phyloP scores from a whole-genome alignment of 192 early-diverging fungal species.

The Chytriomyces sp. region DNA sequence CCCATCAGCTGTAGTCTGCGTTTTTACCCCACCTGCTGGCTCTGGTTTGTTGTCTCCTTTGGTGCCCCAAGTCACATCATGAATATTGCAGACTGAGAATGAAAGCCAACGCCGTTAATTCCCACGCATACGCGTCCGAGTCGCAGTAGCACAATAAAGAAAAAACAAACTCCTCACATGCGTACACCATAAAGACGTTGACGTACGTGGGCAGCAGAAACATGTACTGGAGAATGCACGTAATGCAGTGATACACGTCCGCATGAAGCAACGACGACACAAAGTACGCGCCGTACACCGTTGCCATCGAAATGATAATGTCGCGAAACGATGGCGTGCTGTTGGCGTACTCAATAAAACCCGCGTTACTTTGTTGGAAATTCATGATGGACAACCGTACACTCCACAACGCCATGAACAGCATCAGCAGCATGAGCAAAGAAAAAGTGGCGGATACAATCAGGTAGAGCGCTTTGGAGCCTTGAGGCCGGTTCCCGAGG shows the following conservation, averaged over 20 bases:
- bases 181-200: slow-evolving; percentile 88
- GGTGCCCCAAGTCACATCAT: slow-evolving; percentile 96
- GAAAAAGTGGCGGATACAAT: slow-evolving; percentile 80
- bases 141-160: neutral
- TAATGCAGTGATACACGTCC: slow-evolving; percentile 49
- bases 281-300: slow-evolving; percentile 34
- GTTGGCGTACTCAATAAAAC: slow-evolving; percentile 6
- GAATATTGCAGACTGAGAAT: slow-evolving; percentile 72
- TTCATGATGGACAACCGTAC: slow-evolving; percentile 28
- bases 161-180: slow-evolving; percentile 44
- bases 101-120: neutral
- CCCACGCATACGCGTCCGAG: neutral
- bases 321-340: slow-evolving; percentile 14
- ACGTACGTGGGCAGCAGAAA: slow-evolving; percentile 78
- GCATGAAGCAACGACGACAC: slow-evolving; percentile 3
- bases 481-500: slow-evolving; percentile 63
- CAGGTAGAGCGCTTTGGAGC: slow-evolving; percentile 56
- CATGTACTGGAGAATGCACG: slow-evolving; percentile 53
- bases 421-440: slow-evolving; percentile 81
- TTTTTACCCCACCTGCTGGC: slow-evolving; percentile 79
- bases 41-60: slow-evolving; percentile 80
- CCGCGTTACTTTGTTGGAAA: neutral
- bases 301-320: slow-evolving; percentile 26
- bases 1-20: slow-evolving; percentile 70
- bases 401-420: slow-evolving; percentile 74